phyloP scores from a whole-genome alignment of 2,329 filamentous ascomycete species.

The Elsinoe batatas region DNA sequence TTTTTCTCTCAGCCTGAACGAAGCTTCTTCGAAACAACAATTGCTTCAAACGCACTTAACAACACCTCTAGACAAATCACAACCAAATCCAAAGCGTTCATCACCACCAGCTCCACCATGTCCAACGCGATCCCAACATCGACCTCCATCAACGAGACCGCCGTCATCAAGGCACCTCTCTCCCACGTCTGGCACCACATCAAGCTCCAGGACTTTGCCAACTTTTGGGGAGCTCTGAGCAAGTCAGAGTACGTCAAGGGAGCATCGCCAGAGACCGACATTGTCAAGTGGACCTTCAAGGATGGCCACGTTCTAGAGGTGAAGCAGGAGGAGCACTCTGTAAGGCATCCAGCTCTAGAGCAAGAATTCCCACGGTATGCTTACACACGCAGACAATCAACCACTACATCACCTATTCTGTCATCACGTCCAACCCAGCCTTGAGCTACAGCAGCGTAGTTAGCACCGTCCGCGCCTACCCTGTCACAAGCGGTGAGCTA shows the following conservation, averaged over 20 bases:
- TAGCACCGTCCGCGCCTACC: constrained; percentile 55
- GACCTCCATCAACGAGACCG: constrained; percentile 55
- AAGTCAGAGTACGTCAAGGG: constrained; percentile 56
- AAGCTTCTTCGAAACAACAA: too few species aligned
- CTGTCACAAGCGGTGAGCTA: constrained; percentile 55
- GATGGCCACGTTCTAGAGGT: constrained; percentile 59
- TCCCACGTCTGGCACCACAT: constrained; percentile 62
- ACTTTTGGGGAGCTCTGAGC: constrained; percentile 56
- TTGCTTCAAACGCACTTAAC: background rate
- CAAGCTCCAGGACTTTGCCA: constrained; percentile 60
- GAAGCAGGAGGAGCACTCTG: constrained; percentile 67
- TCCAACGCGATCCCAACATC: constrained; percentile 48
- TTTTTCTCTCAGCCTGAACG: background rate
- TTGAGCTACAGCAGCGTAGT: constrained; percentile 57
- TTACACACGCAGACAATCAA: constrained; percentile 47
- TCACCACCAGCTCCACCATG: constrained; percentile 12
- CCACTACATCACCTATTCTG: constrained; percentile 64
- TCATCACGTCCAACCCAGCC: constrained; percentile 57
- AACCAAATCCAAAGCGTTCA: background rate
- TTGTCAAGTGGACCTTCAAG: constrained; percentile 62
- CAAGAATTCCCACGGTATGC: background rate
- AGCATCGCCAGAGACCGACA: constrained; percentile 50
- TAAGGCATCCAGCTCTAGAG: constrained; percentile 29
- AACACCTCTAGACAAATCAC: background rate
- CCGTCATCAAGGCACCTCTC: constrained; percentile 56